Conservation (phyloP, 2,329 filamentous ascomycete genomes). For the Hypoxylon sp. region DNA sequence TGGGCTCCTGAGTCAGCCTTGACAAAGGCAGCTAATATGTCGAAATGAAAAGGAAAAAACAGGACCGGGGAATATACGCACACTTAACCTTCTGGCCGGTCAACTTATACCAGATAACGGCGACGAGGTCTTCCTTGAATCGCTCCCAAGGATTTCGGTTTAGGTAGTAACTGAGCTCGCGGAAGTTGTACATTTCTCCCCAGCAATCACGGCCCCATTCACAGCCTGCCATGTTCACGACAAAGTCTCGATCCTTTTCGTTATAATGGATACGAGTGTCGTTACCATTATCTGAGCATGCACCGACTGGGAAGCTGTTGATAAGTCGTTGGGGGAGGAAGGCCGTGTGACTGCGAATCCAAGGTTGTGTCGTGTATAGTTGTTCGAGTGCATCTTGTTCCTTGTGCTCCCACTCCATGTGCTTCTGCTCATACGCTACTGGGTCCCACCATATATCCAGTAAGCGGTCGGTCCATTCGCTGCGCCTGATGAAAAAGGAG, state of each 20-base stretch:
- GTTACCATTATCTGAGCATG: constrained; percentile 83
- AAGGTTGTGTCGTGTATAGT: constrained; percentile 91
- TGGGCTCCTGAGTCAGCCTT: neutral
- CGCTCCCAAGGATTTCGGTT: constrained; percentile 87
- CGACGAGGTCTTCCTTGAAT: constrained; percentile 77
- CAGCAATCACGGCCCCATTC: constrained; percentile 98
- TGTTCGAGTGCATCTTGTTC: constrained; percentile 97
- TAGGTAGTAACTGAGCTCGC: constrained; percentile 89
- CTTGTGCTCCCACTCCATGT: constrained; percentile 99
- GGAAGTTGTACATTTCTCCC: constrained; percentile 97
- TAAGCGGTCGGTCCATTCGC: constrained; percentile 89
- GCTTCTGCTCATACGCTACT: constrained; percentile 96
- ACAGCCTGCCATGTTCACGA: constrained; percentile 99
- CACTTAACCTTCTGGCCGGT: constrained; percentile 72
- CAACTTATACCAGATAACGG: constrained; percentile 73
- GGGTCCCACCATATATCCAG: constrained; percentile 99
- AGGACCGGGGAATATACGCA: constrained; percentile 29
- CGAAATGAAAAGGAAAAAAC: constrained; percentile 1
- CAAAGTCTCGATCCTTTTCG: constrained; percentile 86
- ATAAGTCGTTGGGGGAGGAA: constrained; percentile 93
- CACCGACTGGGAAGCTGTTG: constrained; percentile 93
- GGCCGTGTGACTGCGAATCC: constrained; percentile 88
- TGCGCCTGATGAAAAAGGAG: constrained; percentile 91
- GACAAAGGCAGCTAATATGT: neutral
- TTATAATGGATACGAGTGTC: constrained; percentile 88